Base-by-base conservation (phyloP, 2,329 filamentous ascomycete species). In the Juglanconis juglandina region DNA sequence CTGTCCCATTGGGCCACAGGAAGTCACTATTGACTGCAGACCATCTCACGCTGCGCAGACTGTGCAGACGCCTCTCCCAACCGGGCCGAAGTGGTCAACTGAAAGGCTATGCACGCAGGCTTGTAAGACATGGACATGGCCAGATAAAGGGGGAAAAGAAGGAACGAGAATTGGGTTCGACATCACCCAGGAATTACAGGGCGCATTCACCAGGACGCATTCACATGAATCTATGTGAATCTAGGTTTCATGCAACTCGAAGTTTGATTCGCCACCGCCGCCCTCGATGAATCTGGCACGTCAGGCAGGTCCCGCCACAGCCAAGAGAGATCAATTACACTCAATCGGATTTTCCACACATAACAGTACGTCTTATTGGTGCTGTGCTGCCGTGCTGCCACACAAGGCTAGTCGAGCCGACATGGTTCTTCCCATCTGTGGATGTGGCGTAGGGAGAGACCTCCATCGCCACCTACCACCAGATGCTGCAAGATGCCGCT, bases 401-500 rank as follows among this genome's bases (percentile, higher is more conserved):
- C 17, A 17, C 17, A 17, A 17, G 17, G 17, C 17, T 17, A 17
- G 17, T 17, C 17, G 17, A 17, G 17, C 1, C 17, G 17, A 2
- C 17, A 42, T 42, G 10, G 39, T 4, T 53, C 35, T 32, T 9
- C 49, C 49, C 5, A 7, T 8, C 13, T 10, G n/a, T 50, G 48
- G 58, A 48, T 50, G 58, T 50, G 46, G 24, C 35, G 35, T n/a
- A 35, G 11, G 58, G 53, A 35, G 58, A 60, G 56, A 60, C 53
- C 39, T 34, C 46, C 17, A 24, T 46, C 44, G 44, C 44, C 44
- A 48, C 46, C 46, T 48, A 39, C 55, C 58, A 53, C 58, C 44
- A 56, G 58, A 60, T 60, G 58, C 58, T 60, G 58, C 58, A 60
- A 52, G 48, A 48, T 32, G n/a, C 58, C 58, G 58, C 37, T 14